phyloP scores from a whole-genome alignment of 306 rosid species.

The Lagenaria siceraria region DNA sequence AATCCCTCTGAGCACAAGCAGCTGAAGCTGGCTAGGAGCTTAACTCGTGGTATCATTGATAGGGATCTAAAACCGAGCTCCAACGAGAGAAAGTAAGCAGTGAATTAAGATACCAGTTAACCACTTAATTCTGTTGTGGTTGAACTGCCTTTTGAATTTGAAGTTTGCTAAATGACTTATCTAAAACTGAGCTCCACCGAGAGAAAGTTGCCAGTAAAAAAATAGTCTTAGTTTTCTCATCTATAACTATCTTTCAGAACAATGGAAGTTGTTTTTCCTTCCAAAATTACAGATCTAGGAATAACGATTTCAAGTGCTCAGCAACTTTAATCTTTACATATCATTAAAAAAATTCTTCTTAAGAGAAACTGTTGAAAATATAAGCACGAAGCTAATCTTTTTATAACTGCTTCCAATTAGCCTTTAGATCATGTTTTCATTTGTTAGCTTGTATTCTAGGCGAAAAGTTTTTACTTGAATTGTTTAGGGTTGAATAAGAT shows the following conservation, averaged over 20 bases:
- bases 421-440: neutral
- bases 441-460: neutral
- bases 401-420: neutral
- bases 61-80: constrained; percentile 91
- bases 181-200: constrained; percentile 79
- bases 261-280: neutral
- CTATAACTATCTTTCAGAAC: neutral
- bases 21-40: constrained; percentile 87
- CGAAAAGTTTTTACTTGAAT: neutral
- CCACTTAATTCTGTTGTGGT: neutral
- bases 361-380: neutral
- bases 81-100: constrained; percentile 83
- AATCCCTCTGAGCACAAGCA: constrained; percentile 98
- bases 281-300: neutral
- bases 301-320: neutral
- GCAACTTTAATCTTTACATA: neutral
- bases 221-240: neutral
- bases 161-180: constrained; percentile 5
- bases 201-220: constrained; percentile 58
- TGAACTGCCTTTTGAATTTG: neutral
- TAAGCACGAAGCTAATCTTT: neutral
- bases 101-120: constrained; percentile 7
- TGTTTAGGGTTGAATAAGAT: neutral
- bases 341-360: neutral
- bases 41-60: constrained; percentile 95